These are phyloP conservation scores for Exsudoporus frostii DNA, from an alignment of 768 basidiomycete genomes.

Conservation along the genomic window DNA sequence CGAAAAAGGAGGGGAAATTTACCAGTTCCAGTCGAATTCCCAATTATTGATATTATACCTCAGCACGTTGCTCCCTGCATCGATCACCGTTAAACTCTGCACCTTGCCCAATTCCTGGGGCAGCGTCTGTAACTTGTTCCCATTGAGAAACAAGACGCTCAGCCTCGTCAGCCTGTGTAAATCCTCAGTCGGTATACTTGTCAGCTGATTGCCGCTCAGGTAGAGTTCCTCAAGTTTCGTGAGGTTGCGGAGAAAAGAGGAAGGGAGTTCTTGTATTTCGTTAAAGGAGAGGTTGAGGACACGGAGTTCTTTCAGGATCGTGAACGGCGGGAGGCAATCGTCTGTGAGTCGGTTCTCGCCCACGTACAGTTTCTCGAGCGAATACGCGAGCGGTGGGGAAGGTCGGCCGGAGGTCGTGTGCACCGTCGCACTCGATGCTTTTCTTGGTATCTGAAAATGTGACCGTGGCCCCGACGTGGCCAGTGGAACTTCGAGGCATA, in stretches of 20 bases:
- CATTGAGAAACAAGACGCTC: constrained; percentile 82
- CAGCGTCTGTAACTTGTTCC: constrained; percentile 88
- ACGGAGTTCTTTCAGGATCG: constrained; percentile 69
- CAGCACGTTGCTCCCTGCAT: constrained; percentile 90
- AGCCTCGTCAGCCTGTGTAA: constrained; percentile 67
- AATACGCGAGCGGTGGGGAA: constrained; percentile 60
- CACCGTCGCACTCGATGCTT: constrained; percentile 34
- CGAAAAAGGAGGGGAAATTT: constrained; percentile 16
- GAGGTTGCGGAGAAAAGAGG: constrained; percentile 70
- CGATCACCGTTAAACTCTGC: constrained; percentile 72
- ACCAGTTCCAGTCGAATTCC: constrained; percentile 99
- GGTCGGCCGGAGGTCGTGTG: constrained; percentile 29
- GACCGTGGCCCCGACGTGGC: constrained; percentile 14
- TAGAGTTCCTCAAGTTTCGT: constrained; percentile 80
- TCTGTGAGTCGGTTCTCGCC: constrained; percentile 88
- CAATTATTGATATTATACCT: constrained; percentile 98
- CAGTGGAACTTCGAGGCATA: constrained; percentile 20
- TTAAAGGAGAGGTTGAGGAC: constrained; percentile 95
- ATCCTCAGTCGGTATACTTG: constrained; percentile 87
- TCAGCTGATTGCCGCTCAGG: constrained; percentile 92
- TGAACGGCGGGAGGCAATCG: constrained; percentile 71
- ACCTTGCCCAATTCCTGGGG: constrained; percentile 89
- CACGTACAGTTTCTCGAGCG: constrained; percentile 76
- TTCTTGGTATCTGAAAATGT: constrained; percentile 25
- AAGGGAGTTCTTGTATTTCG: constrained; percentile 84